Evolutionary conservation across 441 rosid genomes (phyloP).

Genomic region (Raphanus hybrid): DNA sequence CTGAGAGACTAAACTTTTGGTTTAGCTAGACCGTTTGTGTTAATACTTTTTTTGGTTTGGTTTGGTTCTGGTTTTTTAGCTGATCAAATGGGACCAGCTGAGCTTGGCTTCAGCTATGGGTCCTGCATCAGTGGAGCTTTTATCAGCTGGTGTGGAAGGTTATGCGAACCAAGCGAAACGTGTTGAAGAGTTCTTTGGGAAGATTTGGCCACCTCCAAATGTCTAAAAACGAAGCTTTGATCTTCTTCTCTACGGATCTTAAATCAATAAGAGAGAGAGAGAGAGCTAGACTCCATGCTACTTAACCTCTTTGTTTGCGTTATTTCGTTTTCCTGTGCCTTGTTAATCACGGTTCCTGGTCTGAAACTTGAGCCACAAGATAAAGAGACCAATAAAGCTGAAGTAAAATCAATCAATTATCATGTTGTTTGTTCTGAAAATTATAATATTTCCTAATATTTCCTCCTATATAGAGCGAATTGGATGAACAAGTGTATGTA

Average conservation of each 20-base stretch:
- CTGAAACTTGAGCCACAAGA: conserved; percentile 27
- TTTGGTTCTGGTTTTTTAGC: conserved; percentile 48
- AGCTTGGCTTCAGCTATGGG: conserved; percentile 83
- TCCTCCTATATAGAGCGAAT: no score
- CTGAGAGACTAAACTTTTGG: neutral
- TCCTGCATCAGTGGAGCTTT: conserved; percentile 89
- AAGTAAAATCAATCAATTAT: neutral
- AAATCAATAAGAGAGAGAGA: conserved; percentile 47
- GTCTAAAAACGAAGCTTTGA: conserved; percentile 48
- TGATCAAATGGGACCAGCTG: conserved; percentile 82
- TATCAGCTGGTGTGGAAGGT: conserved; percentile 80
- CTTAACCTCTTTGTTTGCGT: neutral
- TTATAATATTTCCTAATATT: no score
- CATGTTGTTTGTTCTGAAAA: conserved; percentile 9
- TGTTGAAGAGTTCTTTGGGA: conserved; percentile 75
- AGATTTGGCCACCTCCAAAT: conserved; percentile 99
- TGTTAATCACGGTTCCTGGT: conserved; percentile 9
- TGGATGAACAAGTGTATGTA: no score
- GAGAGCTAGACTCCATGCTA: conserved; percentile 15
- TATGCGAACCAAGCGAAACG: conserved; percentile 72
- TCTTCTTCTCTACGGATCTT: conserved; percentile 12
- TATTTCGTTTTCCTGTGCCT: conserved; percentile 1
- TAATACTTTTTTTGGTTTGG: neutral
- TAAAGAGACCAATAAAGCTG: conserved; percentile 9
- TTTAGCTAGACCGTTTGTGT: neutral